A percentile compares a stretch with the other conserved stretches of the same genome.
Evolutionary conservation across 2,329 filamentous ascomycete genomes (phyloP).

Genomic region (Colletotrichum incanum): DNA sequence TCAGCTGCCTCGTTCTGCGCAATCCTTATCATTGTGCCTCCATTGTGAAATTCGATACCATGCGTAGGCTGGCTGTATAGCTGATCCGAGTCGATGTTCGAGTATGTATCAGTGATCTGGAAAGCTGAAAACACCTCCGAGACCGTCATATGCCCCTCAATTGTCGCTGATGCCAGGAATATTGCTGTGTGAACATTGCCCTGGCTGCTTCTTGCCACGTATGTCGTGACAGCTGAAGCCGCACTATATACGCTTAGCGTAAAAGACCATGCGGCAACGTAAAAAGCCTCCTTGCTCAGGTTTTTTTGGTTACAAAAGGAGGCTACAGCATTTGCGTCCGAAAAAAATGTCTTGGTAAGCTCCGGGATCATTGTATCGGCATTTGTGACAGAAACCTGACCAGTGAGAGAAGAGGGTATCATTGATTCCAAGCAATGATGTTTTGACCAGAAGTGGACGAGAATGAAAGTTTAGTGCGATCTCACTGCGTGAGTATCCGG

Average conservation of each 20-base stretch:
- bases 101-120: neutral
- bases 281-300: neutral
- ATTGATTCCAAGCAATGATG: neutral
- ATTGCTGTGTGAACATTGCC: neutral
- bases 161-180: neutral
- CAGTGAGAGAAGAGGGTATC: neutral
- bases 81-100: neutral
- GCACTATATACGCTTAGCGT: conserved; percentile 11
- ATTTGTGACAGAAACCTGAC: neutral
- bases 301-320: neutral
- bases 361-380: neutral
- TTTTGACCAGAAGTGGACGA: neutral
- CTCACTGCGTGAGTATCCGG: neutral
- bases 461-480: neutral
- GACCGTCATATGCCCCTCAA: neutral
- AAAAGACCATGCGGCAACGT: conserved; percentile 6
- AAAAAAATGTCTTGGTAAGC: neutral
- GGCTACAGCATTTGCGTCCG: neutral
- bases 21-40: neutral
- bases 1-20: neutral
- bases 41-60: neutral
- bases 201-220: neutral
- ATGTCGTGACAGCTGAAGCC: neutral
- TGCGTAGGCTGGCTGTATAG: neutral
- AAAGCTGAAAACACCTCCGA: neutral